phyloP scores from a whole-genome alignment of 495 filamentous ascomycete genomes.

The Amorphotheca resinae region DNA sequence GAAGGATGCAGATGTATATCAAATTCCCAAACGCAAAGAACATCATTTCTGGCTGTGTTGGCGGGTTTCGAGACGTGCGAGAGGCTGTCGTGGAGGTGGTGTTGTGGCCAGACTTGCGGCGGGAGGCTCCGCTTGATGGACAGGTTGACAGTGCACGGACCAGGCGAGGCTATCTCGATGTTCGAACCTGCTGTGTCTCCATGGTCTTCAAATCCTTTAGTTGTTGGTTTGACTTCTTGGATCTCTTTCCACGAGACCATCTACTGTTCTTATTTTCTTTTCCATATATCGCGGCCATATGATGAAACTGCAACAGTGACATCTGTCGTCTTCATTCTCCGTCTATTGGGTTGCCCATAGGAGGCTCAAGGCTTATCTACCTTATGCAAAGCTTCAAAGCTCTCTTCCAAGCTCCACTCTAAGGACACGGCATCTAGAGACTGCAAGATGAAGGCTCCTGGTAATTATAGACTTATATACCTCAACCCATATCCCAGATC shows the following conservation, averaged over 20 bases:
- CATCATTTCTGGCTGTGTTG: slow-evolving; percentile 17
- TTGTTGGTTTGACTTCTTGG: too few relatives aligned
- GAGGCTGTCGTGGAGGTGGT: background rate
- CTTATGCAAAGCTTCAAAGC: too few relatives aligned
- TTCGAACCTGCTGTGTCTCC: too few relatives aligned
- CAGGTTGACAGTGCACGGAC: slow-evolving; percentile 7
- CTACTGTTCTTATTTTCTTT: too few relatives aligned
- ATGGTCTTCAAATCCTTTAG: too few relatives aligned
- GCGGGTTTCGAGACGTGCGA: background rate
- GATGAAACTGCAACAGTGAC: too few relatives aligned
- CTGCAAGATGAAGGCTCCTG: slow-evolving; percentile 13
- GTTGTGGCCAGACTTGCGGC: slow-evolving; percentile 28
- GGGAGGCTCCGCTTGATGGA: background rate
- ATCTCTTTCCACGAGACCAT: too few relatives aligned
- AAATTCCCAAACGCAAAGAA: slow-evolving; percentile 22
- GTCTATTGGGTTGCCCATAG: too few relatives aligned
- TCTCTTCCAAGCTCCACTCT: background rate
- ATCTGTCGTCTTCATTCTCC: too few relatives aligned
- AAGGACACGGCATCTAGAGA: background rate
- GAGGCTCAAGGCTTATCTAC: too few relatives aligned
- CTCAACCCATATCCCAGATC: background rate
- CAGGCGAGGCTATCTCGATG: slow-evolving; percentile 8
- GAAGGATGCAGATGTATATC: slow-evolving; percentile 53
- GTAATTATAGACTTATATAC: background rate
- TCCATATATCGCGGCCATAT: too few relatives aligned